Conservation (phyloP, 108 stramenopile species). For the Skeletonema costatum region DNA sequence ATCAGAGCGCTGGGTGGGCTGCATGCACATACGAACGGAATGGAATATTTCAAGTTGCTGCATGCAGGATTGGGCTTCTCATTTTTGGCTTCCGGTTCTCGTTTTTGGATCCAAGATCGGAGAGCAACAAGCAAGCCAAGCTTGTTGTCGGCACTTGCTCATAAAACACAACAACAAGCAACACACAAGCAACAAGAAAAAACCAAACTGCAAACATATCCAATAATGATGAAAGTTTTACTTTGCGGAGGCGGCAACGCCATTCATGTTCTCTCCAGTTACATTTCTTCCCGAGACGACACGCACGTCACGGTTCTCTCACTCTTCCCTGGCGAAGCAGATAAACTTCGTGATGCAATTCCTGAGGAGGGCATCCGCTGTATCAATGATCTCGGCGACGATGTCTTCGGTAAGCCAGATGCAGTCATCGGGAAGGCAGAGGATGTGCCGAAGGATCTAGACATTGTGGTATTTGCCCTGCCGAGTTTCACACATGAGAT, state of each 20-base stretch:
- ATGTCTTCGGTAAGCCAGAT: conserved; percentile 42
- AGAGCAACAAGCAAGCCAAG: no score
- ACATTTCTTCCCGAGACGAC: conserved; percentile 29
- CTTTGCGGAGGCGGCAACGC: conserved; percentile 64
- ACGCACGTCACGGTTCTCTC: conserved; percentile 39
- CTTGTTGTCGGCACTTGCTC: background rate
- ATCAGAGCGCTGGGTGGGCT: no score
- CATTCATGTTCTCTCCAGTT: conserved; percentile 49
- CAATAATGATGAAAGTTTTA: conserved; percentile 38
- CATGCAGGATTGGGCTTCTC: background rate
- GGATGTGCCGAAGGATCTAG: conserved; percentile 23
- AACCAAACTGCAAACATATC: no score
- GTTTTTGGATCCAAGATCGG: no score
- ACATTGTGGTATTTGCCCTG: conserved; percentile 52
- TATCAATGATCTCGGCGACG: conserved; percentile 51
- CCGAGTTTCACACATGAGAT: conserved; percentile 53
- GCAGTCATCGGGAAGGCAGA: conserved; percentile 25
- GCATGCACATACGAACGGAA: no score
- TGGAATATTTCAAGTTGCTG: no score
- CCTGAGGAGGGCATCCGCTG: conserved; percentile 48
- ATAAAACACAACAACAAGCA: background rate
- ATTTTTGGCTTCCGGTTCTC: background rate
- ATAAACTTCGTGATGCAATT: conserved; percentile 43
- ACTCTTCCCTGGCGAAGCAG: conserved; percentile 57
- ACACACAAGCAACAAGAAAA: background rate